These are phyloP conservation scores for Kwoniella shandongensis DNA, from an alignment of 768 basidiomycete genomes.

Conservation along the genomic window DNA sequence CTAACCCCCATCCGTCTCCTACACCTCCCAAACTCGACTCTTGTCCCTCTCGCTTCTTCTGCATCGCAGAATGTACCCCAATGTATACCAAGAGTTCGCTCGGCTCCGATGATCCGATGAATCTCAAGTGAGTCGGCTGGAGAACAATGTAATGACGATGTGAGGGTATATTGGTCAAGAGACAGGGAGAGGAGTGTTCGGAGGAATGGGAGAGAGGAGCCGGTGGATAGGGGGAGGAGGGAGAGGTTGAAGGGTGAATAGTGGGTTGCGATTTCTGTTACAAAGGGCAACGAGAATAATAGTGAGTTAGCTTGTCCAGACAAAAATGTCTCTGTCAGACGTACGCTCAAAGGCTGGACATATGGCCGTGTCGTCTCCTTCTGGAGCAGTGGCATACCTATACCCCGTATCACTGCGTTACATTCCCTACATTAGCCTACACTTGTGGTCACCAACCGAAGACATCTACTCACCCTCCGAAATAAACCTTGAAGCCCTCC, in stretches of 20 bases:
- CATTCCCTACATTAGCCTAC: neutral
- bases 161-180: conserved; percentile 51
- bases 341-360: conserved; percentile 52
- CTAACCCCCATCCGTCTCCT: conserved; percentile 27
- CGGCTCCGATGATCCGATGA: conserved; percentile 30
- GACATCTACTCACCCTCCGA: conserved; percentile 47
- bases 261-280: conserved; percentile 47
- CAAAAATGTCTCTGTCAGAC: neutral
- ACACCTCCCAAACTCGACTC: conserved; percentile 43
- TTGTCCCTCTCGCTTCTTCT: conserved; percentile 42
- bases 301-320: neutral
- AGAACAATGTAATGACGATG: conserved; percentile 45
- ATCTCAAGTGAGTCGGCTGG: conserved; percentile 43
- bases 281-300: neutral
- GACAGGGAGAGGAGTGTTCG: conserved; percentile 50
- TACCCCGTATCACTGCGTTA: conserved; percentile 50
- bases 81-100: conserved; percentile 41
- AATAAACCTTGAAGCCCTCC: conserved; percentile 48
- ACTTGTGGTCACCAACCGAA: neutral
- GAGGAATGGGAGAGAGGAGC: conserved; percentile 51
- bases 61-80: conserved; percentile 49
- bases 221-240: conserved; percentile 49
- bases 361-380: conserved; percentile 39
- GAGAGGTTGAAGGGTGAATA: conserved; percentile 47
- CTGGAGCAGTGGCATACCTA: conserved; percentile 48